phyloP scores from a whole-genome alignment of 2,329 filamentous ascomycete genomes.

The Sporothrix humicola region DNA sequence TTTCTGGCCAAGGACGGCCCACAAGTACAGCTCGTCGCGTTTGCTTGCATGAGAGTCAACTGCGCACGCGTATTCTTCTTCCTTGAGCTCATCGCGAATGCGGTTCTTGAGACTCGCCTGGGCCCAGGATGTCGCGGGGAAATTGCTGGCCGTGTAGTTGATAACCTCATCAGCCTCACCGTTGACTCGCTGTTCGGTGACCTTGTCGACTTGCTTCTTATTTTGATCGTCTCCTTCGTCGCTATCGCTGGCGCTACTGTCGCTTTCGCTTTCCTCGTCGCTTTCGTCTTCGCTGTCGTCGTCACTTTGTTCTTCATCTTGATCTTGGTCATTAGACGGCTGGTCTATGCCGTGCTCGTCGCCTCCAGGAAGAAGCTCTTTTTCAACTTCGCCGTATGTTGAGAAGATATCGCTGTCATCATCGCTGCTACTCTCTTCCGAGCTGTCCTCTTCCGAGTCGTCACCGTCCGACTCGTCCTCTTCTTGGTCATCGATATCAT shows the following conservation, averaged over 20 bases:
- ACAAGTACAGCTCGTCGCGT: constrained; percentile 53
- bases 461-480: neutral
- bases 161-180: constrained; percentile 53
- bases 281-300: constrained; percentile 27
- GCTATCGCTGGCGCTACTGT: constrained; percentile 32
- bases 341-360: neutral
- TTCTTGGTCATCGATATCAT: neutral
- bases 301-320: constrained; percentile 13
- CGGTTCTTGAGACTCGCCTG: constrained; percentile 45
- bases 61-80: constrained; percentile 53
- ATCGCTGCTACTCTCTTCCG: neutral
- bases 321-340: neutral
- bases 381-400: constrained; percentile 12
- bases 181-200: constrained; percentile 28
- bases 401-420: constrained; percentile 19
- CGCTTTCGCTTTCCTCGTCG: constrained; percentile 29
- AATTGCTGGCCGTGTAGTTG: constrained; percentile 49
- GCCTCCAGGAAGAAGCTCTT: neutral
- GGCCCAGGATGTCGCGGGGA: constrained; percentile 45
- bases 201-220: neutral
- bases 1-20: constrained; percentile 51
- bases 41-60: constrained; percentile 50
- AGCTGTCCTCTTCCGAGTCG: neutral
- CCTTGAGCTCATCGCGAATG: constrained; percentile 50
- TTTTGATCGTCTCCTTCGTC: constrained; percentile 31